A percentile compares a stretch with the other conserved stretches of the same genome.
phyloP scores from a whole-genome alignment of 805 yeast species.

The Candida ipomoeae region DNA sequence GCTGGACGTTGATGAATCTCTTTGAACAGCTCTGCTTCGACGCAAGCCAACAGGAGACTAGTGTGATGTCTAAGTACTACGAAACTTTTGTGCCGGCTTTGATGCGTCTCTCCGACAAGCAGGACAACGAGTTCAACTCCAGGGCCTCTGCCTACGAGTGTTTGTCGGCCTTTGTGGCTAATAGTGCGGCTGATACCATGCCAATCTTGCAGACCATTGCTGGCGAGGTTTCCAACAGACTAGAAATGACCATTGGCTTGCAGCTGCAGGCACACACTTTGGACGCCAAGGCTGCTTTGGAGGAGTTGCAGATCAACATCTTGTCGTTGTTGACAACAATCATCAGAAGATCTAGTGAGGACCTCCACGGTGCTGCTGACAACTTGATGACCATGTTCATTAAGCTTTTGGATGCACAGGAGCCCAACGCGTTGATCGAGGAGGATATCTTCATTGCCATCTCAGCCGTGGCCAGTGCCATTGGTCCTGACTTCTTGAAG shows the following conservation, averaged over 20 bases:
- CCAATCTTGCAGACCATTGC: slow-evolving; percentile 70
- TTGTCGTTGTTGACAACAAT: slow-evolving; percentile 76
- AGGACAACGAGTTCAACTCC: slow-evolving; percentile 80
- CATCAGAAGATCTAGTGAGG: slow-evolving; percentile 72
- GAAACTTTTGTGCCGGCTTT: slow-evolving; percentile 64
- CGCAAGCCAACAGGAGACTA: slow-evolving; percentile 46
- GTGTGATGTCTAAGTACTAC: slow-evolving; percentile 73
- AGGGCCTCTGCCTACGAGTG: slow-evolving; percentile 98
- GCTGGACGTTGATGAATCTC: slow-evolving; percentile 94
- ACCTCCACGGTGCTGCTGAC: slow-evolving; percentile 69
- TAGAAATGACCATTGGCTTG: slow-evolving; percentile 63
- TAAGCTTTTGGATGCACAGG: slow-evolving; percentile 54
- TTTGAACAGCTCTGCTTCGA: slow-evolving; percentile 72
- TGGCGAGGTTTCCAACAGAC: slow-evolving; percentile 63
- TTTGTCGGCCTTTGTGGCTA: slow-evolving; percentile 72
- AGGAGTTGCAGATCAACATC: slow-evolving; percentile 82
- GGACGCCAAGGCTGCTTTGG: slow-evolving; percentile 75
- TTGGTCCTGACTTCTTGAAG: slow-evolving; percentile 64
- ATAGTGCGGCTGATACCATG: slow-evolving; percentile 66
- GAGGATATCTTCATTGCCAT: slow-evolving; percentile 93
- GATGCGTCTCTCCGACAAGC: slow-evolving; percentile 61
- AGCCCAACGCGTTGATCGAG: slow-evolving; percentile 76
- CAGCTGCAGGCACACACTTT: slow-evolving; percentile 51
- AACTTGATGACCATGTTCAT: slow-evolving; percentile 79
- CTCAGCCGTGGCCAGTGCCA: slow-evolving; percentile 81